Evolutionary conservation across 2,329 filamentous ascomycete species (phyloP).

Genomic region (Dothiorella sarmentorum): DNA sequence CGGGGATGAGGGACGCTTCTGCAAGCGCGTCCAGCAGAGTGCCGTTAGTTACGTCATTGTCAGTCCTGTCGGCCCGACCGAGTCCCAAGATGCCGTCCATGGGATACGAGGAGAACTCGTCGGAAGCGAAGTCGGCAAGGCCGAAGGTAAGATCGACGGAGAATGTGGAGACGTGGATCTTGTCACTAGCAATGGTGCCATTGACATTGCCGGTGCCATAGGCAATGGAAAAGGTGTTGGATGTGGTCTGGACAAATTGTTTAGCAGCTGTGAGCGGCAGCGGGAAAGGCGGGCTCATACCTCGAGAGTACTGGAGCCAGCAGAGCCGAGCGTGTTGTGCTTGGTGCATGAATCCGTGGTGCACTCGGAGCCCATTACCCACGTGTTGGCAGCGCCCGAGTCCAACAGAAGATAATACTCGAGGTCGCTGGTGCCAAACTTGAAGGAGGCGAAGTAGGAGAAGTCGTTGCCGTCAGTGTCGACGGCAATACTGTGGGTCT

Average conservation of each 20-base stretch:
- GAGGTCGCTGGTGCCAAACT: slow-evolving; percentile 49
- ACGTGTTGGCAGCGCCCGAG: slow-evolving; percentile 63
- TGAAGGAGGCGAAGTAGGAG: slow-evolving; percentile 52
- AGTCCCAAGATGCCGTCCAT: slow-evolving; percentile 87
- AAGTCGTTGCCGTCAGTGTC: slow-evolving; percentile 54
- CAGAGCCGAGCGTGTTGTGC: slow-evolving; percentile 67
- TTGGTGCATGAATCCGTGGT: slow-evolving; percentile 60
- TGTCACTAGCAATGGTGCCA: slow-evolving; percentile 65
- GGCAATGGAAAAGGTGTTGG: slow-evolving; percentile 59
- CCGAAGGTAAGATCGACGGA: slow-evolving; percentile 66
- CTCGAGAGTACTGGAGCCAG: slow-evolving; percentile 62
- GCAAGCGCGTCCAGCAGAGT: slow-evolving; percentile 65
- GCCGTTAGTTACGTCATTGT: slow-evolving; percentile 49
- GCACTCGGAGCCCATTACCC: slow-evolving; percentile 76
- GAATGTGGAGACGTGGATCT: slow-evolving; percentile 63
- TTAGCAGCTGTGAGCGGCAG: neutral
- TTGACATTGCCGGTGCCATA: slow-evolving; percentile 76
- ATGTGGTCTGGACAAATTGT: slow-evolving; percentile 38
- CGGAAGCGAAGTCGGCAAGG: slow-evolving; percentile 65
- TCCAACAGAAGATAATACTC: slow-evolving; percentile 54
- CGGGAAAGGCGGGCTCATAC: slow-evolving; percentile 24
- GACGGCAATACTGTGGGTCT: slow-evolving; percentile 48
- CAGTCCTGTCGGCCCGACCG: slow-evolving; percentile 52
- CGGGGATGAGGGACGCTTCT: slow-evolving; percentile 53
- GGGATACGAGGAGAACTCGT: slow-evolving; percentile 72